Evolutionary conservation across 768 basidiomycete genomes (phyloP).

Genomic region (Cystobasidium tubakii): DNA sequence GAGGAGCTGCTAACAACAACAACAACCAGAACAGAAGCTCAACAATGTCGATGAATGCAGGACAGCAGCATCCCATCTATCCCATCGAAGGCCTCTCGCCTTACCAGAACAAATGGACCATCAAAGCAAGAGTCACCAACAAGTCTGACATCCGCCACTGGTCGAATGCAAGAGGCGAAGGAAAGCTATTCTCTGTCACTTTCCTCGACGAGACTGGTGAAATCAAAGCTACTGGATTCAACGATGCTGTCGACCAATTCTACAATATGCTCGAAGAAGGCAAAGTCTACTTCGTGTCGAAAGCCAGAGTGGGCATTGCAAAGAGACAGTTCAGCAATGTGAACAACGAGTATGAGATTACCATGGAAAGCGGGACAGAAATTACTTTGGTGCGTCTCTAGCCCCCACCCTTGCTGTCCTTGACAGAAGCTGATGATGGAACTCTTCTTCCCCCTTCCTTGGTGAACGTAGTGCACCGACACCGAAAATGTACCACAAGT

Average conservation of each 20-base stretch:
- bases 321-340: constrained; percentile 94
- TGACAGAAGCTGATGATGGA: no score
- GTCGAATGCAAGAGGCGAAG: constrained; percentile 83
- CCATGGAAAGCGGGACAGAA: constrained; percentile 73
- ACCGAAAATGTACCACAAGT: constrained; percentile 67
- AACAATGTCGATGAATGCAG: constrained; percentile 14
- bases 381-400: constrained; percentile 64
- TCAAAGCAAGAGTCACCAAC: constrained; percentile 84
- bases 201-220: constrained; percentile 81
- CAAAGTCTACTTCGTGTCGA: constrained; percentile 85
- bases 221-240: constrained; percentile 87
- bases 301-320: constrained; percentile 84
- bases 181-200: constrained; percentile 85
- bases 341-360: constrained; percentile 85
- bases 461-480: constrained; percentile 90
- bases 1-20: constrained; percentile 42
- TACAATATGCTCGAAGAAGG: constrained; percentile 82
- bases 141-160: constrained; percentile 85
- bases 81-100: constrained; percentile 93
- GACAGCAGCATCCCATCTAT: constrained; percentile 52
- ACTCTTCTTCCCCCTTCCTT: not conserved
- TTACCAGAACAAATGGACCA: constrained; percentile 98
- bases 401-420: not conserved
- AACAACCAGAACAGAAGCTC: constrained; percentile 28
- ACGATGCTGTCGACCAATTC: constrained; percentile 70